Percentiles rank a stretch among this genome's conserved stretches.
phyloP scores from a whole-genome alignment of 345 rosid species.

The Aquilaria malaccensis region DNA sequence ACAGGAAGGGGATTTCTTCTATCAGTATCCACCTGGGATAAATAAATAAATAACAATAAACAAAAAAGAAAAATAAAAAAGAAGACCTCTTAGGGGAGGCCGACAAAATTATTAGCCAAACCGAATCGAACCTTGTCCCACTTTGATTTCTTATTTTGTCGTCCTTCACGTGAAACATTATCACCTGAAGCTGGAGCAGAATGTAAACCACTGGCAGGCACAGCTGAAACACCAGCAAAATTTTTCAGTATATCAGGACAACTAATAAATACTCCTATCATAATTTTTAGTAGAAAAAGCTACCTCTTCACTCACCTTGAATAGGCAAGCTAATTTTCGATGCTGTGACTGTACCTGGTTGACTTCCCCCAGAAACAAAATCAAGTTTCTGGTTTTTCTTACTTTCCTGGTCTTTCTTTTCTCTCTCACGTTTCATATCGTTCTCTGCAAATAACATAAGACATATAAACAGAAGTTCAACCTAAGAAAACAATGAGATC shows the following conservation, averaged over 20 bases:
- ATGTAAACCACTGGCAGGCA: slow-evolving; percentile 34
- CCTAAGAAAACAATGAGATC: neutral
- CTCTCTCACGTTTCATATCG: slow-evolving; percentile 74
- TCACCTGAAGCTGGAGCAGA: slow-evolving; percentile 34
- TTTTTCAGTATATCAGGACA: slow-evolving; percentile 5
- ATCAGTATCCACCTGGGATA: slow-evolving; percentile 72
- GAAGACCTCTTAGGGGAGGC: neutral
- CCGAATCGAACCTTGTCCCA: slow-evolving; percentile 77
- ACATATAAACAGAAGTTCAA: neutral
- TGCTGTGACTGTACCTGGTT: slow-evolving; percentile 43
- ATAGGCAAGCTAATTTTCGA: slow-evolving; percentile 55
- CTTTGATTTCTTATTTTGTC: slow-evolving; percentile 86
- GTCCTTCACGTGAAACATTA: slow-evolving; percentile 47
- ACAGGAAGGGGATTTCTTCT: slow-evolving; percentile 44
- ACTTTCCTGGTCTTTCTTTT: slow-evolving; percentile 81
- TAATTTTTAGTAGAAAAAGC: neutral
- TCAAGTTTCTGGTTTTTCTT: slow-evolving; percentile 80
- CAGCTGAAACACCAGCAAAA: slow-evolving; percentile 33
- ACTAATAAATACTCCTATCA: neutral
- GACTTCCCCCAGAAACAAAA: slow-evolving; percentile 55
- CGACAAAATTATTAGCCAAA: neutral
- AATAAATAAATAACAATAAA: neutral
- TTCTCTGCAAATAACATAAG: slow-evolving; percentile 39
- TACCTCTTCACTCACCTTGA: slow-evolving; percentile 35
- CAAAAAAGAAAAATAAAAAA: slow-evolving; percentile 4